These are phyloP conservation scores for Isoetes taiwanensis DNA, from an alignment of 75 land plant species.

Conservation along the genomic window DNA sequence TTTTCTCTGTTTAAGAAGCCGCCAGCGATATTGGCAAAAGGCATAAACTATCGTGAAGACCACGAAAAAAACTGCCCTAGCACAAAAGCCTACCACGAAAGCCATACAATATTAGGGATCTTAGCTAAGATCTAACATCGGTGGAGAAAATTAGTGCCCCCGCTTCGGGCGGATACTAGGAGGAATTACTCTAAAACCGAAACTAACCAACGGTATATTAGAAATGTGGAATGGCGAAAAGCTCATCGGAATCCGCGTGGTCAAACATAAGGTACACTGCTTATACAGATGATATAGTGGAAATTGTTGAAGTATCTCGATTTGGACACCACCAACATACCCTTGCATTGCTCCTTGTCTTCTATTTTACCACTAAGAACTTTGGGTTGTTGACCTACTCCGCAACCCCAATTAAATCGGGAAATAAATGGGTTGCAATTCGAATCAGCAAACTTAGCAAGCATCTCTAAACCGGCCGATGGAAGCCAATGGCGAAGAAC, in stretches of 20 bases:
- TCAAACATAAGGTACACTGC: conserved; percentile 19
- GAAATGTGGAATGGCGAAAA: not conserved
- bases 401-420: conserved; percentile 16
- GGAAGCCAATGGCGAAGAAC: conserved; percentile 24
- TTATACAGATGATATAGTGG: conserved; percentile 17
- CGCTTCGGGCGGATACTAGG: no score
- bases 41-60: no score
- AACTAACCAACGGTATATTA: not conserved
- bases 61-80: no score
- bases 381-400: not conserved
- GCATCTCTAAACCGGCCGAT: conserved; percentile 19
- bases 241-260: conserved; percentile 10
- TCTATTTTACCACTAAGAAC: conserved; percentile 11
- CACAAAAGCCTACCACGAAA: no score
- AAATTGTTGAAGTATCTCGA: conserved; percentile 18
- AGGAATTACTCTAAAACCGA: no score
- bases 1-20: no score
- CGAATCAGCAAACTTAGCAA: conserved; percentile 13
- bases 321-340: conserved; percentile 8
- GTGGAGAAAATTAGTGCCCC: no score
- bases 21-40: no score
- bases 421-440: conserved; percentile 14
- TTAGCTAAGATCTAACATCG: no score
- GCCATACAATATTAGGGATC: no score
- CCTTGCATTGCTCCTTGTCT: no score